Percentiles rank a stretch among this genome's conserved stretches.
Evolutionary conservation across 768 basidiomycete genomes (phyloP).

Genomic region (Termitomyces sp.): DNA sequence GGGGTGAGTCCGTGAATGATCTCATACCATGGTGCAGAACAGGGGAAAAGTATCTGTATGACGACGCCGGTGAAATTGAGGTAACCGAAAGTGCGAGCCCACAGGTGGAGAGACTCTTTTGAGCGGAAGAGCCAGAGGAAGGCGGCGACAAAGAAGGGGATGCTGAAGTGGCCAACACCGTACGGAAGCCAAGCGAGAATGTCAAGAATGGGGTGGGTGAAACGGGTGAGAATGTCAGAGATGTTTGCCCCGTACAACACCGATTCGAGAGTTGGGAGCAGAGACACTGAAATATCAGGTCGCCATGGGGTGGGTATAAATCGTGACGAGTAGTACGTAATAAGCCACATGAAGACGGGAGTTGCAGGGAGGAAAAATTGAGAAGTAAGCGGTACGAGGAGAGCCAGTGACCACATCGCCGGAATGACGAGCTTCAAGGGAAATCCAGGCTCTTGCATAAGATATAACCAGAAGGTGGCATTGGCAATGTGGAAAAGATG

Average conservation of each 20-base stretch:
- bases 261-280: conserved; percentile 91
- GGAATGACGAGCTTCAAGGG: conserved; percentile 78
- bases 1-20: conserved; percentile 94
- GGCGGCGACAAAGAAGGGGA: conserved; percentile 83
- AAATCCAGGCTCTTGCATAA: conserved; percentile 67
- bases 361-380: conserved; percentile 90
- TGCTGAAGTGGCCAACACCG: conserved; percentile 85
- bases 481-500: conserved; percentile 61
- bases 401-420: conserved; percentile 54
- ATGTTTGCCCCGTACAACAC: conserved; percentile 98
- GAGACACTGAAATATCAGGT: conserved; percentile 83
- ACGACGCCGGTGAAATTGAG: conserved; percentile 88
- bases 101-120: conserved; percentile 74
- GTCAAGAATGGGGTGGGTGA: conserved; percentile 89
- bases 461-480: conserved; percentile 62
- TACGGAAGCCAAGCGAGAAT: conserved; percentile 96
- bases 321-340: conserved; percentile 80
- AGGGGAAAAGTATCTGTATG: conserved; percentile 84
- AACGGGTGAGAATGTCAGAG: conserved; percentile 92
- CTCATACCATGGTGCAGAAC: conserved; percentile 97
- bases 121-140: conserved; percentile 88
- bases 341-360: conserved; percentile 80
- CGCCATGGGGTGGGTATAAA: conserved; percentile 77
- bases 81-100: conserved; percentile 86
- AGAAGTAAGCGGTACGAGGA: conserved; percentile 80